Percentiles rank a stretch among this genome's conserved stretches.
phyloP scores from a whole-genome alignment of 805 yeast genomes.

The Brettanomyces custersianus region DNA sequence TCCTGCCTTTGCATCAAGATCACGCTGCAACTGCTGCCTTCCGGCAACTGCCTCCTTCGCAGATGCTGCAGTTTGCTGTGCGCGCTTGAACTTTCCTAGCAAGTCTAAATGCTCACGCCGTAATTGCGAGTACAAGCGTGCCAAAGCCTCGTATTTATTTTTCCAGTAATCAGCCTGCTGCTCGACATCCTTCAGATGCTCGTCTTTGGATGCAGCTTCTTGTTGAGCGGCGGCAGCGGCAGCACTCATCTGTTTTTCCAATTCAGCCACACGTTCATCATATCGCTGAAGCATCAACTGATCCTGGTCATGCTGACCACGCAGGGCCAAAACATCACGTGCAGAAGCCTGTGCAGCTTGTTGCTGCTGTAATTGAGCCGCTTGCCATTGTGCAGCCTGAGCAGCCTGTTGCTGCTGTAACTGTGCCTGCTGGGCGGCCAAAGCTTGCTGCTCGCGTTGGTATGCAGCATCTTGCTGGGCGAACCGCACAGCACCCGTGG shows the following conservation, averaged over 20 bases:
- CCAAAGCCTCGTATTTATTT: conserved; percentile 79
- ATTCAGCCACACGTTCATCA: conserved; percentile 72
- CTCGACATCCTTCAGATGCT: conserved; percentile 54
- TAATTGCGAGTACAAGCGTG: conserved; percentile 81
- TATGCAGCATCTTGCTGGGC: conserved; percentile 41
- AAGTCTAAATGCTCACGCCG: conserved; percentile 85
- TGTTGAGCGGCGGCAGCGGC: conserved; percentile 58
- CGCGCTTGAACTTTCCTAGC: conserved; percentile 66
- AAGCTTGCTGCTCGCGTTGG: conserved; percentile 55
- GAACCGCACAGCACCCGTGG: too few species aligned
- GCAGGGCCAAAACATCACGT: conserved; percentile 64
- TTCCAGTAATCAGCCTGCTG: conserved; percentile 77
- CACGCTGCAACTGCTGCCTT: conserved; percentile 74
- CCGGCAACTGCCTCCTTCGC: conserved; percentile 87
- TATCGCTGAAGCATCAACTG: conserved; percentile 79
- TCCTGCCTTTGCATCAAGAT: conserved; percentile 73
- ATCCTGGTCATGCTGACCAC: conserved; percentile 79
- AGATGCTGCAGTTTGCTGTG: conserved; percentile 76
- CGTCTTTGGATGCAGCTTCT: conserved; percentile 71
- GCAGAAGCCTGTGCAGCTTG: conserved; percentile 76
- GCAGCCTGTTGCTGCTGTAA: conserved; percentile 64
- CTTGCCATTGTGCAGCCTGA: conserved; percentile 65
- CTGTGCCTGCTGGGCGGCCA: conserved; percentile 60
- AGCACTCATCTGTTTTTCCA: conserved; percentile 62
- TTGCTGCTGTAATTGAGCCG: conserved; percentile 64